Evolutionary conservation across 331 rosid genomes (phyloP), one percentile per base, ranked within the genome.

Genomic region (Rhamnella rubrinervis): DNA sequence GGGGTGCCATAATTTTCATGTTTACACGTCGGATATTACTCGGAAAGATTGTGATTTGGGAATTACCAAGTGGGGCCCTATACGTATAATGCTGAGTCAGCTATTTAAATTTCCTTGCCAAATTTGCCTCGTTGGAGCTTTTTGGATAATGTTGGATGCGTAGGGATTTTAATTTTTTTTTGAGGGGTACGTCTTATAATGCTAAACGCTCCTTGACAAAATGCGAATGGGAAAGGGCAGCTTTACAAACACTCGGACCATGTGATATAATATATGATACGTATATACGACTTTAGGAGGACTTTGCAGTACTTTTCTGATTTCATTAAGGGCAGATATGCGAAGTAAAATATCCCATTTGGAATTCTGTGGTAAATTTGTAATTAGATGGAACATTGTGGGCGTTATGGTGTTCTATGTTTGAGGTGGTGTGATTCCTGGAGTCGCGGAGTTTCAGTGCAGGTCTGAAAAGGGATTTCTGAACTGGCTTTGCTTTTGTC

Each of bases 11-110:
- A 61, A 28, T 53, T 8, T 23, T 39, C 25, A 26, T 6, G 19
- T 46, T 82, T 68, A 75, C 85, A 83, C 87, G 82, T 85, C 63
- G 57, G 72, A 77, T 18, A 63, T 66, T 64, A 67, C 59, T 68
- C 59, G 52, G 74, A 72, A 62, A 5, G 55, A 5, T 28, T 66
- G 61, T 14, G 37, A 21, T 62, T 23, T 31, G 40, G 23, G 18
- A 66, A 49, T 39, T 19, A 47, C 18, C 62, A 14, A 58, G 38
- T 16, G 21, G 1, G 47, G 17, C 40, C 61, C 80, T 2, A 13
- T 47, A 61, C 37, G 53, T 28, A 35, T 28, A 37, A 53, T 23
- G 68, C 17, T 70, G 85, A 78, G 73, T 83, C 84, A 78, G 74
- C 66, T 5, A 20, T 55, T 23, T 1, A 23, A 17, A 40, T 8